Evolutionary conservation across 208 protist species (phyloP).

Genomic region (Acanthamoeba royreba): DNA sequence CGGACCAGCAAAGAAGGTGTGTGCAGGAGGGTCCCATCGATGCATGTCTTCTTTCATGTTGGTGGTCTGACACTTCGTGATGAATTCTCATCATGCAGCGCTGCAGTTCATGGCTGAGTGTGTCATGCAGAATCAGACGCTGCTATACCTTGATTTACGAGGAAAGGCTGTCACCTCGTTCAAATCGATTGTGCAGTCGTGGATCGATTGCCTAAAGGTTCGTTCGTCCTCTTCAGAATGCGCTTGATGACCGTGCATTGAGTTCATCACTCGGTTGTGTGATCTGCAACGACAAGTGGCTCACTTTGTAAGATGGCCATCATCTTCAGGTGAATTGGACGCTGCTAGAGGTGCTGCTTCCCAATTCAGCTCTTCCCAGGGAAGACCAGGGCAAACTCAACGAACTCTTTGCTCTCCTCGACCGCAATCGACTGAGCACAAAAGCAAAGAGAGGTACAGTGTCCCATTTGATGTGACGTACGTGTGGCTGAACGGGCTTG

Average conservation of each 20-base stretch:
- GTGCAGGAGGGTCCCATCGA: no score
- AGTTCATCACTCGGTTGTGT: neutral
- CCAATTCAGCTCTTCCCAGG: neutral
- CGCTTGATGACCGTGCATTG: neutral
- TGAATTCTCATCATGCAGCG: neutral
- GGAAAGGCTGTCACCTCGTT: neutral
- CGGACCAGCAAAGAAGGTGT: neutral
- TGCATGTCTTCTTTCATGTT: neutral
- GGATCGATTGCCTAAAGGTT: neutral
- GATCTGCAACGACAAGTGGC: no score
- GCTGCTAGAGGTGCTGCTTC: neutral
- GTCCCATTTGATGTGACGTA: no score
- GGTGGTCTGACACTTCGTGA: neutral
- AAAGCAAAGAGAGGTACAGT: neutral
- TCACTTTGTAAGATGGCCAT: no score
- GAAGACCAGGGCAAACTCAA: neutral
- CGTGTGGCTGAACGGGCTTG: no score
- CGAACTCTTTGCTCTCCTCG: neutral
- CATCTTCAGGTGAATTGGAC: neutral
- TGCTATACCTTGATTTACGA: neutral
- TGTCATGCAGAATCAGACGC: neutral
- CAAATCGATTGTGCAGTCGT: neutral
- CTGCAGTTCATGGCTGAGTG: constrained; percentile 15
- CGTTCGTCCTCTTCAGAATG: neutral
- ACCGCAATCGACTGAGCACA: neutral